Conservation (phyloP, 345 rosid genomes). For the Lenwebbia sp. region DNA sequence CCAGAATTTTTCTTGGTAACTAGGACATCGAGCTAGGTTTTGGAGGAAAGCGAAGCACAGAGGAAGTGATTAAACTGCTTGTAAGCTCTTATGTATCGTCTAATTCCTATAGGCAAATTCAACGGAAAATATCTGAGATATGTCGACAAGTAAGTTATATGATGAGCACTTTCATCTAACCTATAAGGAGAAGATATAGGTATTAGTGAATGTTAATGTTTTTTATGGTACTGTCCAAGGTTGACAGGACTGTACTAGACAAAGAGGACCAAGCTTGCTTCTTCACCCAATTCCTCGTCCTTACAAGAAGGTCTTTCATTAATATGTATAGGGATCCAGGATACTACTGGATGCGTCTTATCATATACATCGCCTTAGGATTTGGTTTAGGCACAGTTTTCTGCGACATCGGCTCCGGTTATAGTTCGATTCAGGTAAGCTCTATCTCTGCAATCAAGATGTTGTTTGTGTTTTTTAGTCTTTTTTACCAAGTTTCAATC, state of each 20-base stretch:
- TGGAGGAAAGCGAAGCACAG: background rate
- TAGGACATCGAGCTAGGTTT: background rate
- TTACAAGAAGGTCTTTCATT: conserved; percentile 38
- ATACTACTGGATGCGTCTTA: conserved; percentile 55
- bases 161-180: background rate
- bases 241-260: background rate
- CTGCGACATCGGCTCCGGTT: conserved; percentile 9
- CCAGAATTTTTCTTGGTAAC: background rate
- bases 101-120: conserved; percentile 9
- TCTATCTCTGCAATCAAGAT: background rate
- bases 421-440: conserved; percentile 39
- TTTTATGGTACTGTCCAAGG: background rate
- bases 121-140: conserved; percentile 13
- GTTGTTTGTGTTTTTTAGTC: background rate
- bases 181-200: background rate
- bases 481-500: background rate
- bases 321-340: conserved; percentile 61
- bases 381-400: conserved; percentile 35
- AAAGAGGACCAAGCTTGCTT: conserved; percentile 16
- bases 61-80: conserved; percentile 26
- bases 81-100: conserved; percentile 26
- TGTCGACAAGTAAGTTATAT: conserved; percentile 9
- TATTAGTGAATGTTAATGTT: background rate
- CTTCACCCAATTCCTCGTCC: conserved; percentile 18
- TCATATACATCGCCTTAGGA: conserved; percentile 29